These are phyloP conservation scores for Eragrostis nindensis DNA, from an alignment of 176 grass and related monocot species.

Conservation along the genomic window DNA sequence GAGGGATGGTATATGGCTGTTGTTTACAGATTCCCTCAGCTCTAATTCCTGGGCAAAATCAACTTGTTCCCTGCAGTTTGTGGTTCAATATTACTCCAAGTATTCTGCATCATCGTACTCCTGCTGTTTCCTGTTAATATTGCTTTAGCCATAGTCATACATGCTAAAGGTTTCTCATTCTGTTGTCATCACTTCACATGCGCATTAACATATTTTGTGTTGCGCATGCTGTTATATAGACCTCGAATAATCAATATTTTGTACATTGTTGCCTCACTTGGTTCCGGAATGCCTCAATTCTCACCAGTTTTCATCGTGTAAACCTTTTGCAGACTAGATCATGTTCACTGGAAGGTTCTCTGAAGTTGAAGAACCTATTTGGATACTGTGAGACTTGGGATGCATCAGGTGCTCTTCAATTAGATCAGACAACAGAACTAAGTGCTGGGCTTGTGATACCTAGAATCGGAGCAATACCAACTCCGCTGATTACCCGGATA, in stretches of 20 bases:
- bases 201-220: no score
- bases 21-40: no score
- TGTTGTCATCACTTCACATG: no score
- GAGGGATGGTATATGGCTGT: no score
- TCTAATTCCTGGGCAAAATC: no score
- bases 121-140: no score
- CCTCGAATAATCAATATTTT: neutral
- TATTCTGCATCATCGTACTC: no score
- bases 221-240: neutral
- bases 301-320: slow-evolving; percentile 16
- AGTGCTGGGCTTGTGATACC: slow-evolving; percentile 66
- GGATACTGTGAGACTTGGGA: slow-evolving; percentile 85
- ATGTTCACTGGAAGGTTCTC: slow-evolving; percentile 73
- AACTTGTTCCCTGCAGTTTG: no score
- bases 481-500: slow-evolving; percentile 61
- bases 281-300: slow-evolving; percentile 4
- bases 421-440: slow-evolving; percentile 68
- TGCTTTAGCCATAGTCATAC: no score
- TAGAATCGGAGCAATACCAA: slow-evolving; percentile 68
- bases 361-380: slow-evolving; percentile 91
- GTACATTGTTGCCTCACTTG: neutral
- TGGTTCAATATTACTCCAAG: no score
- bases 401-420: slow-evolving; percentile 63
- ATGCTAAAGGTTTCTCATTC: no score
- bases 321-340: slow-evolving; percentile 59